Conservation (phyloP, 352 stramenopile genomes). For the Phytophthora kernoviae region DNA sequence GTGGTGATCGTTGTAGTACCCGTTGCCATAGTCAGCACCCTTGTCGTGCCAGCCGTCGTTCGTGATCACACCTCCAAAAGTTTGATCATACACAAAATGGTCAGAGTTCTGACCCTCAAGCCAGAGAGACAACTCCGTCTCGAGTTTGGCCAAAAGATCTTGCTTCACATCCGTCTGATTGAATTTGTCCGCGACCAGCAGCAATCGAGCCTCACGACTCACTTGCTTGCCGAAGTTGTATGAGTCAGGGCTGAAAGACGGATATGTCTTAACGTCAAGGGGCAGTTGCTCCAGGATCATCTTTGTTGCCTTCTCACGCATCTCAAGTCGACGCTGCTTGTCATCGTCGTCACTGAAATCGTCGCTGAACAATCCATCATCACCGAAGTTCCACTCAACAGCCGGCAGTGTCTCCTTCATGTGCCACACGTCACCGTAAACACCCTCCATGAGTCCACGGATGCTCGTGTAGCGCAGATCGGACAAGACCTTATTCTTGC, state of each 20-base stretch:
- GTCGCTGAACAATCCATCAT: conserved; percentile 59
- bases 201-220: conserved; percentile 64
- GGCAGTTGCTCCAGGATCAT: conserved; percentile 51
- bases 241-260: conserved; percentile 52
- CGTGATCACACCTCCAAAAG: conserved; percentile 92
- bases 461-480: conserved; percentile 72
- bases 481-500: conserved; percentile 41
- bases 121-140: conserved; percentile 64
- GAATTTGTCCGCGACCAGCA: conserved; percentile 83
- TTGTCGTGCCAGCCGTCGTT: conserved; percentile 74
- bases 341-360: conserved; percentile 30
- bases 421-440: conserved; percentile 65
- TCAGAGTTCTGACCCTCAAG: conserved; percentile 65
- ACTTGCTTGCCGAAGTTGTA: conserved; percentile 88
- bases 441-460: conserved; percentile 71
- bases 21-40: conserved; percentile 86
- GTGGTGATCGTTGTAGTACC: conserved; percentile 88
- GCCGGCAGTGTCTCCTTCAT: conserved; percentile 62
- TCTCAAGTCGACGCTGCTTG: conserved; percentile 36
- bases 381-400: conserved; percentile 70
- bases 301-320: conserved; percentile 33
- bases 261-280: conserved; percentile 59
- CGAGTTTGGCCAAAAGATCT: conserved; percentile 57
- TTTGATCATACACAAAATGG: conserved; percentile 92
- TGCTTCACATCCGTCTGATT: conserved; percentile 50